Evolutionary conservation across 2,329 filamentous ascomycete genomes (phyloP), one percentile per base, ranked within the genome.

Genomic region (Trichoderma atroviride): DNA sequence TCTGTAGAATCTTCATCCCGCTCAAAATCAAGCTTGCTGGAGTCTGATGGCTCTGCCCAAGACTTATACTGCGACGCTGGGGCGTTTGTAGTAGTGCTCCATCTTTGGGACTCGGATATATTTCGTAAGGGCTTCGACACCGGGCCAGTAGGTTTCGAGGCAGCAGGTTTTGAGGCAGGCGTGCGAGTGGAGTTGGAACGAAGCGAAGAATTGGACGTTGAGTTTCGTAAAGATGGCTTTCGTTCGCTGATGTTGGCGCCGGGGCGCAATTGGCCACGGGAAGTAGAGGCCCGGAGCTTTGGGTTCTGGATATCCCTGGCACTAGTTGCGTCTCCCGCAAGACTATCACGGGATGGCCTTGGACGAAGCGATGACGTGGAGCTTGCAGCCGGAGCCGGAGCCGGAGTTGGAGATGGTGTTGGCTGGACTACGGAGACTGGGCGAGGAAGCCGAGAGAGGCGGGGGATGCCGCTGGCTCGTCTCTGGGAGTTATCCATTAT

Each of bases 281-380:
- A 83, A 57, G 79, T 65, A n/a, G 80, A 75, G 31, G 79, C 70
- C 35, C 83, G 80, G 14, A 84, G 76, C 66, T 81, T 81, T 19
- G 82, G 80, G 57, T 79, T 80, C 69, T 79, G 79, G 55, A 83
- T 71, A 33, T 81, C 79, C 24, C 74, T 74, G 53, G 68, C 72
- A 6, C 71, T 68, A 9, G 73, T 65, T 24, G 60, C 69, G 43
- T 62, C 53, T 59, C 59, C 70, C 4, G 69, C 62, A 14, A 78
- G 69, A 50, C 73, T 76, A 35, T 79, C 77, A 43, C 75, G 72
- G 0, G 79, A 79, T 5, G 77, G 73, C 4, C 73, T 71, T 22
- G 75, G 70, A 4, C 78, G 76, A 69, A 79, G 69, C 11, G 78
- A 76, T 4, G 78, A 76, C 4, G 76, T 62, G 1, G 77, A 57